Evolutionary conservation across 2,329 filamentous ascomycete species (phyloP), one percentile per base, ranked within the genome.

Genomic region (Clonostachys chloroleuca): DNA sequence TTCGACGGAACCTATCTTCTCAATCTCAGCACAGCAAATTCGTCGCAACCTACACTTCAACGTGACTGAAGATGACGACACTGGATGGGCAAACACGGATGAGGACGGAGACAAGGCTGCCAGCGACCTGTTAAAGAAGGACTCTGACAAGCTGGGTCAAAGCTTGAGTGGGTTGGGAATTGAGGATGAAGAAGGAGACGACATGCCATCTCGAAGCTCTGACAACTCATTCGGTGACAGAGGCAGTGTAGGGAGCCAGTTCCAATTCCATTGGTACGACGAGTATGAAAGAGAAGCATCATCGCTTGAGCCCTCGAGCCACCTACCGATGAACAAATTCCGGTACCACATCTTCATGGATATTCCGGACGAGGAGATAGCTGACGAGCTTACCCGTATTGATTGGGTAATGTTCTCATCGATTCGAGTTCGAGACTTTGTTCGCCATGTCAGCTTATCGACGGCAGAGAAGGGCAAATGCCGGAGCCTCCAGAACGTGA

Each of bases 361-460:
- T 35, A 86, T 86, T 20, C 78, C 87, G 2, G 87, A 95, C 46
- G 89, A 95, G 51, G 82, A 90, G 43, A 86, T 97, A 54, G 92
- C 92, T 14, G 85, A 87, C 50, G 94, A 99, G 65, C 79, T 99
- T 59, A 97, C 94, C 5, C 80, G 92, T 51, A 95, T 99, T 47
- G 94, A 99, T 68, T 97, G 92, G 92, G 84, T 95, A 64, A 94
- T 97, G 87, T 97, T 96, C 65, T 95, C 89, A 45, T 92, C 91
- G 2, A 96, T 97, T 51, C 84, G 90, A 24, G 88, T 95, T 47
- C 88, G 94, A 49, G 94, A 99, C 66, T 83, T 97, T 43, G 87
- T 97, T 40, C 87, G 94, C 5, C 89, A 96, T 61, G 92, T 96
- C 53, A 94, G 86, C 59, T 72, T 96, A 42, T 82, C 85, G 1